Evolutionary conservation across 2,329 filamentous ascomycete species (phyloP), one percentile per base, ranked within the genome.

Genomic region (Cercospora sp.): DNA sequence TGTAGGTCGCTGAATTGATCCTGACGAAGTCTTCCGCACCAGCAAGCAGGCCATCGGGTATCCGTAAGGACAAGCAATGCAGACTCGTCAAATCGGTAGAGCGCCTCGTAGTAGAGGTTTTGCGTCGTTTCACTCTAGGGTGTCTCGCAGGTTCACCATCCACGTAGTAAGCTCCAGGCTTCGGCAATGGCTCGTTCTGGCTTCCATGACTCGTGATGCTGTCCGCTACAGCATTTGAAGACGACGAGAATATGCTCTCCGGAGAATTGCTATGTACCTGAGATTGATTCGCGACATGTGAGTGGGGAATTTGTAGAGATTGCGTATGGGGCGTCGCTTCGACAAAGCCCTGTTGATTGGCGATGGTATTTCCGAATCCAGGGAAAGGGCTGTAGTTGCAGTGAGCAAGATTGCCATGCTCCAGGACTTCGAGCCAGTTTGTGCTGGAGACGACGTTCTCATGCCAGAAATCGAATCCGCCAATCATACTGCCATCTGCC

Each of bases 71-170:
- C 20, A 61, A n/a, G n/a, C 36, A 31, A 10, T 30, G 40, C 4
- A 55, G 23, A 30, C 8, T 26, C 13, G n/a, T 28, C n/a, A 55
- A 16, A 23, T 31, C 51, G 2, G 51, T 33, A n/a, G 63, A 60
- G 12, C 45, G 59, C 26, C 51, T 60, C 36, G 65, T 18, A 12
- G 59, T 57, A 16, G 69, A 69, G 1, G 64, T 66, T 45, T 68
- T 71, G 30, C 70, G 66, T 16, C 71, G 68, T 40, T 72, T 74
- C 12, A 64, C 63, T 7, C 69, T 66, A 4, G 74, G 69, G 26
- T 73, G 68, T 31, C 74, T 66, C 16, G 73, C 72, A 30, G 70
- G 69, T 51, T 74, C 68, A 6, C 73, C 74, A 51, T 76, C 74
- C 16, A 74, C 71, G 55, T 76, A 76, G 65, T 69, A 74, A 13